These are phyloP conservation scores for Annulohypoxylon nitens DNA, from an alignment of 495 filamentous ascomycete genomes.

Conservation along the genomic window DNA sequence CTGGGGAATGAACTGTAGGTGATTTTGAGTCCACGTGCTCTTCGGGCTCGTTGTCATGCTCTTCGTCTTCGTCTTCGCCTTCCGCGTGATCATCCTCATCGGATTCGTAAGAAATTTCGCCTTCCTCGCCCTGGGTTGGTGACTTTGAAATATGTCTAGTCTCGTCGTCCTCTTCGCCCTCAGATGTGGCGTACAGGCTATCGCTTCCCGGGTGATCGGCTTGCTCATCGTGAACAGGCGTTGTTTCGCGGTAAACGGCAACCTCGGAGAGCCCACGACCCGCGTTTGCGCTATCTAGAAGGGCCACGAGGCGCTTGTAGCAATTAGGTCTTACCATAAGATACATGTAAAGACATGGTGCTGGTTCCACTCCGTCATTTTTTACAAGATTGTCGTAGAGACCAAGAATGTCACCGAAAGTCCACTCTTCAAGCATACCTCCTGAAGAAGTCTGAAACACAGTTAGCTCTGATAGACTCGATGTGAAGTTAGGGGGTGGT, in stretches of 20 bases:
- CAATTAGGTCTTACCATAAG: slow-evolving; percentile 52
- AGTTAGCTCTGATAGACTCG: slow-evolving; percentile 28
- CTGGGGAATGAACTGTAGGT: slow-evolving; percentile 22
- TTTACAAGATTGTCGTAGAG: slow-evolving; percentile 55
- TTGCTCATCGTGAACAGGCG: slow-evolving; percentile 33
- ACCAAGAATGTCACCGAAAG: slow-evolving; percentile 53
- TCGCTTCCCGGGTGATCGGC: slow-evolving; percentile 21
- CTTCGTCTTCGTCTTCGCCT: slow-evolving; percentile 5
- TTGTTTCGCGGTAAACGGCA: slow-evolving; percentile 47
- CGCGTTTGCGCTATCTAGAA: slow-evolving; percentile 49
- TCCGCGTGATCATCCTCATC: slow-evolving; percentile 12
- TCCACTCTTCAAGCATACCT: slow-evolving; percentile 48
- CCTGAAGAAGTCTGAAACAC: slow-evolving; percentile 43
- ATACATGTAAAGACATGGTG: slow-evolving; percentile 47
- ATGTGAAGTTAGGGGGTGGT: background rate
- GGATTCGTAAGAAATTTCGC: slow-evolving; percentile 10
- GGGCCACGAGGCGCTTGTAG: slow-evolving; percentile 49
- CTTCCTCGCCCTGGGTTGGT: background rate
- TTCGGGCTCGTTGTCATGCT: slow-evolving; percentile 40
- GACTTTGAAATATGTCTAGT: background rate
- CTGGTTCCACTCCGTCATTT: slow-evolving; percentile 48
- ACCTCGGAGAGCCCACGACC: slow-evolving; percentile 52
- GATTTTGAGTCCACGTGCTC: slow-evolving; percentile 38
- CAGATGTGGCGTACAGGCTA: slow-evolving; percentile 27
- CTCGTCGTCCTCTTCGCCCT: slow-evolving; percentile 18